Evolutionary conservation across 140 eudicot genomes (phyloP).

Genomic region (Cichorium intybus): DNA sequence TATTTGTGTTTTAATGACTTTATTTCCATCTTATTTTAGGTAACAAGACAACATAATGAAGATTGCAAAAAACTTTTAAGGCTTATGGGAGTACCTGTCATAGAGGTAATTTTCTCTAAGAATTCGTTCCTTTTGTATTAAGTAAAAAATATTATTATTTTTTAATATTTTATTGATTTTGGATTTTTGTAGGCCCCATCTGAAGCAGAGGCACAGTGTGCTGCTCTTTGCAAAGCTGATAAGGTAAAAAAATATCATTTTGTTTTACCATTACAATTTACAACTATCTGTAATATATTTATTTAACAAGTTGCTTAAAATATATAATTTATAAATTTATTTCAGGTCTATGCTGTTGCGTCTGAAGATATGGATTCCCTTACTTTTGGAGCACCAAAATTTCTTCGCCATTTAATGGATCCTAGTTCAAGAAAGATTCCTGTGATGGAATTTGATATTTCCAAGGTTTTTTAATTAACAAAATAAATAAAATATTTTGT

Average conservation of each 20-base stretch:
- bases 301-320: too few relatives aligned
- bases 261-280: neutral
- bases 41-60: constrained; percentile 88
- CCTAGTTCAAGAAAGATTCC: constrained; percentile 89
- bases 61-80: constrained; percentile 88
- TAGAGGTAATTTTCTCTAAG: constrained; percentile 62
- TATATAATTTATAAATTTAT: constrained; percentile 6
- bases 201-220: constrained; percentile 99
- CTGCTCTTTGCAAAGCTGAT: constrained; percentile 90
- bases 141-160: neutral
- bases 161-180: neutral
- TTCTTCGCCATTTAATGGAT: constrained; percentile 97
- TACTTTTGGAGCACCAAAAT: constrained; percentile 94
- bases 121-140: too few relatives aligned
- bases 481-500: neutral
- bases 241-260: constrained; percentile 38
- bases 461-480: constrained; percentile 52
- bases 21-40: constrained; percentile 39
- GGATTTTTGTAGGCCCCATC: constrained; percentile 74
- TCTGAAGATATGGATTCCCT: constrained; percentile 99
- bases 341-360: constrained; percentile 95
- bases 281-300: neutral
- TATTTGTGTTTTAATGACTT: neutral
- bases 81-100: constrained; percentile 98
- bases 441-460: constrained; percentile 95